phyloP scores from a whole-genome alignment of 164 flowering plant species.

The Tetracentron sinense region DNA sequence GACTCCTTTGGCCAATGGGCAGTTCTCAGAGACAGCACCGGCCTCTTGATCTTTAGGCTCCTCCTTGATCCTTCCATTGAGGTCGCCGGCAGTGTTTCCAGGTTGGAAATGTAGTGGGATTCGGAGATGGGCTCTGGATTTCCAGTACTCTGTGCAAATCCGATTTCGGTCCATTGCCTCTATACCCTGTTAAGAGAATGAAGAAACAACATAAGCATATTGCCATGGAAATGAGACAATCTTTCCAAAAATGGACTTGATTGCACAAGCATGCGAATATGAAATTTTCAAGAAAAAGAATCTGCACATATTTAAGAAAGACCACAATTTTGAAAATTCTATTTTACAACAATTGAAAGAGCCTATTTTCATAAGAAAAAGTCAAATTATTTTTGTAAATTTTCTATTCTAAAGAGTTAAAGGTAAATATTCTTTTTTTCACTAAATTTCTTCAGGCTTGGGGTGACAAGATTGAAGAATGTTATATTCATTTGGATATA shows the following conservation, averaged over 20 bases:
- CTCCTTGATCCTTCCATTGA: slow-evolving; percentile 10
- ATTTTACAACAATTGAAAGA: too few relatives aligned
- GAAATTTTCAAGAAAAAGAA: too few relatives aligned
- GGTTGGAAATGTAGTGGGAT: slow-evolving; percentile 22
- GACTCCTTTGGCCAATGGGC: slow-evolving; percentile 14
- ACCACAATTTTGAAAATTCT: too few relatives aligned
- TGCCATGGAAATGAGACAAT: background rate
- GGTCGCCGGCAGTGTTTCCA: slow-evolving; percentile 4
- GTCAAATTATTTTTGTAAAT: too few relatives aligned
- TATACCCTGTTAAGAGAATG: slow-evolving; percentile 34
- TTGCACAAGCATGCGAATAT: background rate
- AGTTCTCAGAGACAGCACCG: background rate
- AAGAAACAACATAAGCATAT: too few relatives aligned
- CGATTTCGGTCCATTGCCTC: slow-evolving; percentile 61
- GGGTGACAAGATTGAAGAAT: too few relatives aligned
- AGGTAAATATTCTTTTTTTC: too few relatives aligned
- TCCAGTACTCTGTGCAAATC: slow-evolving; percentile 71
- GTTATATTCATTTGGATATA: too few relatives aligned
- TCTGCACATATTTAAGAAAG: too few relatives aligned
- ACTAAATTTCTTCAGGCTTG: too few relatives aligned
- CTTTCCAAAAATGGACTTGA: background rate
- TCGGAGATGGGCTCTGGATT: slow-evolving; percentile 47
- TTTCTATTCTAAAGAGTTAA: too few relatives aligned
- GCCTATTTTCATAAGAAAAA: too few relatives aligned
- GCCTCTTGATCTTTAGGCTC: slow-evolving; percentile 11